phyloP scores from a whole-genome alignment of 2,329 filamentous ascomycete genomes.

The Colletotrichum abscissum region DNA sequence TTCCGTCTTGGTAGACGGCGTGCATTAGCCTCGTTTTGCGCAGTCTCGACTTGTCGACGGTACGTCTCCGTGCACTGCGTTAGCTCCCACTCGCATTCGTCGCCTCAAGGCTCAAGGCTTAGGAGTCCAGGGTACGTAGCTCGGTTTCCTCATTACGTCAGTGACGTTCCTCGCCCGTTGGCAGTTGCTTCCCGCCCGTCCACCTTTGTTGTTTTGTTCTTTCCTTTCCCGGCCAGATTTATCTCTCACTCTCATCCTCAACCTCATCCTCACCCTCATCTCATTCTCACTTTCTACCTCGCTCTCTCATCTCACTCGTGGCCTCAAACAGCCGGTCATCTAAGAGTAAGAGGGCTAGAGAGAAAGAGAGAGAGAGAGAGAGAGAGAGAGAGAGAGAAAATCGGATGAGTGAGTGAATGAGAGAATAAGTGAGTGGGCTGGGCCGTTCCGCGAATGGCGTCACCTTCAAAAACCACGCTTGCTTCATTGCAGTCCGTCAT shows the following conservation, averaged over 20 bases:
- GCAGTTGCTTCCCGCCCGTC: background rate
- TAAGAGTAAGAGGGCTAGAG: background rate
- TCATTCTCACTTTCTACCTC: background rate
- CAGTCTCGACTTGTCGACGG: background rate
- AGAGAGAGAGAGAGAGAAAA: background rate
- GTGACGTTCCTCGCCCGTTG: slow-evolving; percentile 12
- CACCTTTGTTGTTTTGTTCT: background rate
- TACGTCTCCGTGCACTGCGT: background rate
- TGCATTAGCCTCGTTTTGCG: slow-evolving; percentile 18
- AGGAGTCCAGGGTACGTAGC: slow-evolving; percentile 6
- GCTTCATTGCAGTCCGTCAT: too few relatives aligned
- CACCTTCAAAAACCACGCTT: background rate
- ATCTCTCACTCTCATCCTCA: background rate
- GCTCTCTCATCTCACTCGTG: background rate
- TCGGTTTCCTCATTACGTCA: slow-evolving; percentile 15
- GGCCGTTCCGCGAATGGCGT: slow-evolving; percentile 7
- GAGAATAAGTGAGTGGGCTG: background rate
- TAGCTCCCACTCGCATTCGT: slow-evolving; percentile 21
- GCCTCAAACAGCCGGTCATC: background rate
- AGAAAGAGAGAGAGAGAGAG: background rate
- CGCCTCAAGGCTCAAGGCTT: slow-evolving; percentile 3
- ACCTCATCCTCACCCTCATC: background rate
- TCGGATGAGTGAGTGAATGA: background rate
- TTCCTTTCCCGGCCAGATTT: background rate
- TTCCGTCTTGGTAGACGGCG: slow-evolving; percentile 23